phyloP scores from a whole-genome alignment of 305 asterid species.

The Nicotiana rustica region DNA sequence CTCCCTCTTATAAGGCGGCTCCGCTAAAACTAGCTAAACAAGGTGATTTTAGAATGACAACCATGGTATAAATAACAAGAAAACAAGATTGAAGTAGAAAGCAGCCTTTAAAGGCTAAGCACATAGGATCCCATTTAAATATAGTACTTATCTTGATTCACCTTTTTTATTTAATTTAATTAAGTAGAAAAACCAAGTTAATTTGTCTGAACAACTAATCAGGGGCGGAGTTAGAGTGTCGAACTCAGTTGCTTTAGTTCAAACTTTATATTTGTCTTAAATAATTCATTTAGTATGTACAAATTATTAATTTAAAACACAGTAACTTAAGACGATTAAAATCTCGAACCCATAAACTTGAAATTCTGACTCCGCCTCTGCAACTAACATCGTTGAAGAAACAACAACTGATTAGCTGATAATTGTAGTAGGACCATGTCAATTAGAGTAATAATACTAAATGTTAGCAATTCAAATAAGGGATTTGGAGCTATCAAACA shows the following conservation, averaged over 20 bases:
- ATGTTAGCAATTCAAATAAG: neutral
- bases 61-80: neutral
- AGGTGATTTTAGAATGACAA: neutral
- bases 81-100: neutral
- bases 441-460: neutral
- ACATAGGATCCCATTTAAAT: constrained; percentile 9
- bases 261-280: too few relatives aligned
- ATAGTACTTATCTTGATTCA: neutral
- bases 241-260: too few relatives aligned
- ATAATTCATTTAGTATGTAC: too few relatives aligned
- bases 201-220: neutral
- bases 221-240: neutral
- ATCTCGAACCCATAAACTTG: too few relatives aligned
- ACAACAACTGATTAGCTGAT: neutral
- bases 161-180: neutral
- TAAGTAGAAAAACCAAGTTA: neutral
- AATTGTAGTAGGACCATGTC: neutral
- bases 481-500: neutral
- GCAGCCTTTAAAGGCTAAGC: neutral
- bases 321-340: too few relatives aligned
- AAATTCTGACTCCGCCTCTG: too few relatives aligned
- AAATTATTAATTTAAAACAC: too few relatives aligned
- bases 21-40: neutral
- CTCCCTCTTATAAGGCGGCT: too few relatives aligned
- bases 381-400: neutral